phyloP scores from a whole-genome alignment of 352 stramenopile genomes.

The Phytophthora syringae region DNA sequence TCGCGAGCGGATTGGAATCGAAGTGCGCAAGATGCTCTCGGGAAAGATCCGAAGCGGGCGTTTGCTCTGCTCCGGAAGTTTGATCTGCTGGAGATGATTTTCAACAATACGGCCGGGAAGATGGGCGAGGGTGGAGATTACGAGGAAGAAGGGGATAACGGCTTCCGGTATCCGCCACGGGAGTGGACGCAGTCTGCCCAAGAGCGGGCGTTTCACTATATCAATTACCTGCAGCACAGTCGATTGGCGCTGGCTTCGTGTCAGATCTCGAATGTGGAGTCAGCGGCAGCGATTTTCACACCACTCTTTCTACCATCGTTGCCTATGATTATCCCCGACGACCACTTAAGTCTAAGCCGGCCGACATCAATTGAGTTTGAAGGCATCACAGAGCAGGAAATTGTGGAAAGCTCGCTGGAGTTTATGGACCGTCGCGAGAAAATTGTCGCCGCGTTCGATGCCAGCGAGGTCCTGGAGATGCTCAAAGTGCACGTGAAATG shows the following conservation, averaged over 20 bases:
- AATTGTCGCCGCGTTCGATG: constrained; percentile 34
- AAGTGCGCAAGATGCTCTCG: constrained; percentile 84
- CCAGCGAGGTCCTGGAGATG: constrained; percentile 66
- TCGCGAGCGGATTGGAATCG: constrained; percentile 90
- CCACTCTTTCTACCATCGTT: constrained; percentile 48
- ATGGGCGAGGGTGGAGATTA: constrained; percentile 15
- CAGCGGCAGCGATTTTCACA: constrained; percentile 55
- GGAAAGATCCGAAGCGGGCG: constrained; percentile 61
- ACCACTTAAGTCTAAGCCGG: constrained; percentile 8
- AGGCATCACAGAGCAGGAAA: constrained; percentile 29
- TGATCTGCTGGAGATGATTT: constrained; percentile 70
- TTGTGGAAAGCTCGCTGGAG: constrained; percentile 46
- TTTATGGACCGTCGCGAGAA: constrained; percentile 40
- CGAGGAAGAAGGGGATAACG: constrained; percentile 9
- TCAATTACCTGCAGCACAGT: constrained; percentile 61
- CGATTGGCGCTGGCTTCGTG: constrained; percentile 44
- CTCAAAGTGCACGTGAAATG: constrained; percentile 82
- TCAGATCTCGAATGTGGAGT: constrained; percentile 67
- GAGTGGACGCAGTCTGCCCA: constrained; percentile 47
- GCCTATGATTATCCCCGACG: constrained; percentile 25
- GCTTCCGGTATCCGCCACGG: constrained; percentile 29
- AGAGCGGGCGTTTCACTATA: constrained; percentile 32
- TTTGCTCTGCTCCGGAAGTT: constrained; percentile 65
- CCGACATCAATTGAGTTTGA: constrained; percentile 8
- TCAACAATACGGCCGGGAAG: constrained; percentile 48